These are phyloP conservation scores for Acorus gramineus DNA, from an alignment of 106 monocot genomes.

Conservation along the genomic window DNA sequence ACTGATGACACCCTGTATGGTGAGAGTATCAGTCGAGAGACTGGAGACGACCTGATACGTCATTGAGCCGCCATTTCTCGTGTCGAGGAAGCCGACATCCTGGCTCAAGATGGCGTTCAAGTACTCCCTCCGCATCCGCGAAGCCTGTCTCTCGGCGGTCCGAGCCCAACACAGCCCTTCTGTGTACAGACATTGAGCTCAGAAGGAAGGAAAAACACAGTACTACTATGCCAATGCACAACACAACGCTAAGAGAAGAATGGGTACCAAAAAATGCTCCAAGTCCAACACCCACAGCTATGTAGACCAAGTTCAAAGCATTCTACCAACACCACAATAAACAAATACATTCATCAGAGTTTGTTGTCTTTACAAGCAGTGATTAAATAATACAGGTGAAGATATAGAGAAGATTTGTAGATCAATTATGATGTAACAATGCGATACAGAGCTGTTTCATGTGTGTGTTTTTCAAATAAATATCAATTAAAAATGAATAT, in stretches of 20 bases:
- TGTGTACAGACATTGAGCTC: neutral
- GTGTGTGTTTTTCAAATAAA: too few species aligned
- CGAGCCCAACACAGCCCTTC: constrained; percentile 24
- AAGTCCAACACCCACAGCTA: constrained; percentile 8
- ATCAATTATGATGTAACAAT: too few species aligned
- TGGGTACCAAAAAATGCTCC: constrained; percentile 18
- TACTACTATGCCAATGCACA: too few species aligned
- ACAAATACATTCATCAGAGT: neutral
- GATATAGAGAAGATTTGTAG: too few species aligned
- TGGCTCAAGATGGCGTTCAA: constrained; percentile 18
- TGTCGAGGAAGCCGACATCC: constrained; percentile 19
- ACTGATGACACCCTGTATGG: constrained; percentile 16
- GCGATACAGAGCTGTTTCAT: too few species aligned
- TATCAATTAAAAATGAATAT: too few species aligned
- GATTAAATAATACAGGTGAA: too few species aligned
- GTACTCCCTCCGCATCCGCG: constrained; percentile 12
- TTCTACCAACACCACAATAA: constrained; percentile 4
- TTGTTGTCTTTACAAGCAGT: neutral
- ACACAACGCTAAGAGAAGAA: neutral
- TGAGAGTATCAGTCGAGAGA: constrained; percentile 10
- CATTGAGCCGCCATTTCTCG: constrained; percentile 1
- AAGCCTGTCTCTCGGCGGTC: constrained; percentile 18
- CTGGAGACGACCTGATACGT: constrained; percentile 19
- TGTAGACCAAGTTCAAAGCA: constrained; percentile 1
- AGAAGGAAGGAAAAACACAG: neutral